Base-by-base conservation (phyloP, 2,329 filamentous ascomycete species). In the Colletotrichum tofieldiae region DNA sequence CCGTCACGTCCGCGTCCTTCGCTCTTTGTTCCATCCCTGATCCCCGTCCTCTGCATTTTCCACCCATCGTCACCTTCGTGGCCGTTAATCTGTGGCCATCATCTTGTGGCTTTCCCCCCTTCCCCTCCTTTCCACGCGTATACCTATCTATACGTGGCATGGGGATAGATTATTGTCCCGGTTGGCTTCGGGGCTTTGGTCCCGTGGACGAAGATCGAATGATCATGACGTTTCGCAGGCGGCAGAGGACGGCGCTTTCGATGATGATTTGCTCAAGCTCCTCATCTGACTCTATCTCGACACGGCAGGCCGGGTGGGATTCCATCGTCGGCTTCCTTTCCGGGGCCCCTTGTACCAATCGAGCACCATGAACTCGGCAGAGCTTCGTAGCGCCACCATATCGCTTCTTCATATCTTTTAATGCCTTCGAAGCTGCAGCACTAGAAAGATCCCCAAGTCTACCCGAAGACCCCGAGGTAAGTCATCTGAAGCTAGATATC, bases 181-280 rank as follows among this genome's bases (percentile, higher is more conserved):
- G 18, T 23, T 63, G 23, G 18, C 39, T 45, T 64, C 37, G 54
- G 11, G 5, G 5, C 32, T 4, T 39, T 1, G 61, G 49, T 54
- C 61, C 23, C 61, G 49, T 64, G 61, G 26, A 43, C 61, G 26
- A 14, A 23, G 61, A 64, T 64, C 61, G 49, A 43, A 43, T 8
- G 16, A 54, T 54, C 35, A 64, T 64, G 61, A 64, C 61, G 61
- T 64, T 51, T 37, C 35, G 5, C 35, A 23, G 35, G 12, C 32
- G 35, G 12, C 32, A 14, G n/a, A n/a, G 12, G 35, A 56, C 18
- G 23, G 1, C 37, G 49, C 32, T 35, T 43, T 2, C 49, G 32
- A n/a, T 3, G 1, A 23, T 64, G 61, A 64, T 64, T 64, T 64
- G 47, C 49, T 32, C 5, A 12, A 43, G 37, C 7, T 3, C 23